Evolutionary conservation across 2,329 filamentous ascomycete genomes (phyloP).

Genomic region (Colletotrichum limetticola): DNA sequence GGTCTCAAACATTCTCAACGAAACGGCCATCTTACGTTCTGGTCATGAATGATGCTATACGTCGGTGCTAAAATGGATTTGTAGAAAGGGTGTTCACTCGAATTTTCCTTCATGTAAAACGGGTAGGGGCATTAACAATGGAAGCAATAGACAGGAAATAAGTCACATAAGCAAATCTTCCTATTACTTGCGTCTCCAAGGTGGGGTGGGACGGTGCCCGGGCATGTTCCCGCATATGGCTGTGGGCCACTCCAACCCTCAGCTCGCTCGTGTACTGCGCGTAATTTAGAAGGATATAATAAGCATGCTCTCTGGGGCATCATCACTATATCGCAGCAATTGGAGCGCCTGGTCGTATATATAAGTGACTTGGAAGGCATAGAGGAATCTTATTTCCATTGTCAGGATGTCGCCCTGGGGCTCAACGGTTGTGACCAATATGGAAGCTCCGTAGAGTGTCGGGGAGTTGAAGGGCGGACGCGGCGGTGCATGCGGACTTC

Average conservation of each 20-base stretch:
- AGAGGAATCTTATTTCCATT: background rate
- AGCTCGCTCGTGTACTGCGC: background rate
- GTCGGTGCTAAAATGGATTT: constrained; percentile 26
- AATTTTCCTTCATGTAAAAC: constrained; percentile 6
- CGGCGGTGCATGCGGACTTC: background rate
- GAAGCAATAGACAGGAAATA: constrained; percentile 18
- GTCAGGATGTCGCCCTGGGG: background rate
- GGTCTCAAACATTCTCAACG: constrained; percentile 10
- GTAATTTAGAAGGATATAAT: background rate
- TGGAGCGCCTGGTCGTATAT: background rate
- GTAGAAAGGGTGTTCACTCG: constrained; percentile 23
- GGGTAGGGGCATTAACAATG: background rate
- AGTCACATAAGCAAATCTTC: constrained; percentile 7
- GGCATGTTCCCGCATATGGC: background rate
- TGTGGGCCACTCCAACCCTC: background rate
- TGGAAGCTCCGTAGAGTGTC: constrained; percentile 23
- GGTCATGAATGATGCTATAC: constrained; percentile 32
- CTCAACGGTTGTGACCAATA: constrained; percentile 20
- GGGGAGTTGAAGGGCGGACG: constrained; percentile 5
- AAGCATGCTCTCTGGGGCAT: background rate
- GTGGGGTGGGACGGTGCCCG: background rate
- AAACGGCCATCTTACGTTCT: constrained; percentile 22
- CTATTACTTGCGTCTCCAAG: background rate
- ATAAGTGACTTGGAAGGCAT: no score
- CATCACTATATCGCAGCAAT: background rate